Conservation (phyloP, 2,329 filamentous ascomycete species). For the Sporothrix brasiliensis region DNA sequence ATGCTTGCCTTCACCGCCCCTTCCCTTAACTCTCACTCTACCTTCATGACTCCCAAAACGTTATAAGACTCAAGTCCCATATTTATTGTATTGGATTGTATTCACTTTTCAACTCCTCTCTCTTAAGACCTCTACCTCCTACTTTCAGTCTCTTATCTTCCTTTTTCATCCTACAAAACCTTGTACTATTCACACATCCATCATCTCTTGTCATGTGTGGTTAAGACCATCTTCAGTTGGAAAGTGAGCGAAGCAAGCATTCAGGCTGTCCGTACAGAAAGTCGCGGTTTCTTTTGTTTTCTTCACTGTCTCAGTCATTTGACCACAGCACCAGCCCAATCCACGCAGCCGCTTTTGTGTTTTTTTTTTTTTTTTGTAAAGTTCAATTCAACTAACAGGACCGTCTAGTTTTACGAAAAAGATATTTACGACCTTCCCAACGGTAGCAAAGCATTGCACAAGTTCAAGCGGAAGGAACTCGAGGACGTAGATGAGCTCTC, state of each 20-base stretch:
- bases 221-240: not conserved
- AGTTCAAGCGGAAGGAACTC: conserved; percentile 29
- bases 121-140: not conserved
- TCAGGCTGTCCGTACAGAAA: not conserved
- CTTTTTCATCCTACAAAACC: not conserved
- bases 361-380: not conserved
- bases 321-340: not conserved
- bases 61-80: not conserved
- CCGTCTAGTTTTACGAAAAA: conserved; percentile 24
- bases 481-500: conserved; percentile 26
- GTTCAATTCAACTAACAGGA: not conserved
- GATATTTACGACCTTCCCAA: conserved; percentile 32
- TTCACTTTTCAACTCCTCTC: not conserved
- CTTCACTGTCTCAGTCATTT: not conserved
- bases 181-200: not conserved
- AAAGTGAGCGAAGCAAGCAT: not conserved
- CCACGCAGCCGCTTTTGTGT: not conserved
- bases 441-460: conserved; percentile 33
- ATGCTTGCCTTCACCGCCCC: not conserved
- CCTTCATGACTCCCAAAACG: not conserved
- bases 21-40: not conserved
- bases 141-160: not conserved
- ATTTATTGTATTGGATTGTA: too few relatives aligned
- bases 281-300: not conserved
- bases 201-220: not conserved